Conservation (phyloP, 2,329 filamentous ascomycete genomes). For the Hypocreales sp. region DNA sequence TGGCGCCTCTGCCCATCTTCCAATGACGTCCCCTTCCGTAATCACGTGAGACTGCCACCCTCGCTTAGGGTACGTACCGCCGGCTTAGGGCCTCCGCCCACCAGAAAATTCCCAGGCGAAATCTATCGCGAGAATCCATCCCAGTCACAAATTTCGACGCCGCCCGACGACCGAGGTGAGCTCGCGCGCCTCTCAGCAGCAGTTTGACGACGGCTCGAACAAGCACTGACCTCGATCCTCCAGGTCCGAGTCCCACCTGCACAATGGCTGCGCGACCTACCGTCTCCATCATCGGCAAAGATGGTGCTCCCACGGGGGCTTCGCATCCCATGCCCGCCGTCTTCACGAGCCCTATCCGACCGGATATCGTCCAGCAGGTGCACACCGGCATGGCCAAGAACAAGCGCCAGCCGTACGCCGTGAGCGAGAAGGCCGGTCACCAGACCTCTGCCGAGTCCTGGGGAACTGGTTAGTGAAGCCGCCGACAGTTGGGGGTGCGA, state of each 20-base stretch:
- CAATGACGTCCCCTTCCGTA: no score
- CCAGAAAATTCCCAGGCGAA: slow-evolving; percentile 19
- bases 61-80: slow-evolving; percentile 15
- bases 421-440: slow-evolving; percentile 99
- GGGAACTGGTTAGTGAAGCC: slow-evolving; percentile 74
- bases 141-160: slow-evolving; percentile 20
- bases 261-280: slow-evolving; percentile 93
- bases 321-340: slow-evolving; percentile 90
- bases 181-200: neutral
- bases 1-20: no score
- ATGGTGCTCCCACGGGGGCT: slow-evolving; percentile 81
- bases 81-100: slow-evolving; percentile 25
- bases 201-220: neutral
- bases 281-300: slow-evolving; percentile 91
- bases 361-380: slow-evolving; percentile 97
- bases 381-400: slow-evolving; percentile 99
- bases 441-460: slow-evolving; percentile 99
- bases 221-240: slow-evolving; percentile 2
- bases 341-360: slow-evolving; percentile 94
- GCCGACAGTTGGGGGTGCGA: neutral
- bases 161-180: slow-evolving; percentile 25
- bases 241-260: slow-evolving; percentile 24
- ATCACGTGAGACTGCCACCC: slow-evolving; percentile 7
- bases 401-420: slow-evolving; percentile 97
- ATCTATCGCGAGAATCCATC: slow-evolving; percentile 21